Percentiles rank a stretch among this genome's conserved stretches.
phyloP scores from a whole-genome alignment of 176 grass and related monocot genomes.

The Aegilops bicornis region DNA sequence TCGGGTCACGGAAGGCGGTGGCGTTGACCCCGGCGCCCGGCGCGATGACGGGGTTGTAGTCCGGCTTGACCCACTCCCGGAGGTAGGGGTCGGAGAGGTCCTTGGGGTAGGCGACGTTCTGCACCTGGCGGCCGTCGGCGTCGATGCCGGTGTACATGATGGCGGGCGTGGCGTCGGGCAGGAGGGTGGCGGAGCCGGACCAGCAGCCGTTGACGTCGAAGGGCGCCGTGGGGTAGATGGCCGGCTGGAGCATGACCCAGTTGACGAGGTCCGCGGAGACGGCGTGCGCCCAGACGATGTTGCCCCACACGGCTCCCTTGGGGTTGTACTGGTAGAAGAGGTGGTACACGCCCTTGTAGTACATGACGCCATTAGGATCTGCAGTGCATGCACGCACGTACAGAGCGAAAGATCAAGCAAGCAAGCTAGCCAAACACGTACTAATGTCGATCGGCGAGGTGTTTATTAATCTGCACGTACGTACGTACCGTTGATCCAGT shows the following conservation, averaged over 20 bases:
- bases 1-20: slow-evolving; percentile 65
- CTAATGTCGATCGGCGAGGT: neutral
- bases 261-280: slow-evolving; percentile 62
- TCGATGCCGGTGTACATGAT: slow-evolving; percentile 76
- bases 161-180: slow-evolving; percentile 44
- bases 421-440: neutral
- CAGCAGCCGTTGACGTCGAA: slow-evolving; percentile 72
- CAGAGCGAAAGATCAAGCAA: neutral
- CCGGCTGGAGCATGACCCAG: slow-evolving; percentile 58
- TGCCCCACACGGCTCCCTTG: slow-evolving; percentile 54
- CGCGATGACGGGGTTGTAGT: slow-evolving; percentile 75
- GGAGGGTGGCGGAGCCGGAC: slow-evolving; percentile 67
- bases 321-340: slow-evolving; percentile 85
- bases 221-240: slow-evolving; percentile 53
- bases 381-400: neutral
- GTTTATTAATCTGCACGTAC: neutral
- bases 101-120: slow-evolving; percentile 73
- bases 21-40: slow-evolving; percentile 29
- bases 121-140: slow-evolving; percentile 35
- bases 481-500: slow-evolving; percentile 74
- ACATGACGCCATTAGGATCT: slow-evolving; percentile 63
- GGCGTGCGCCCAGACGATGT: slow-evolving; percentile 74
- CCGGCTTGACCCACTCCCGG: slow-evolving; percentile 66
- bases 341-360: slow-evolving; percentile 67
- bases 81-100: slow-evolving; percentile 66